Evolutionary conservation across 192 early-diverging fungal species (phyloP).

Genomic region (Pilaira anomala): DNA sequence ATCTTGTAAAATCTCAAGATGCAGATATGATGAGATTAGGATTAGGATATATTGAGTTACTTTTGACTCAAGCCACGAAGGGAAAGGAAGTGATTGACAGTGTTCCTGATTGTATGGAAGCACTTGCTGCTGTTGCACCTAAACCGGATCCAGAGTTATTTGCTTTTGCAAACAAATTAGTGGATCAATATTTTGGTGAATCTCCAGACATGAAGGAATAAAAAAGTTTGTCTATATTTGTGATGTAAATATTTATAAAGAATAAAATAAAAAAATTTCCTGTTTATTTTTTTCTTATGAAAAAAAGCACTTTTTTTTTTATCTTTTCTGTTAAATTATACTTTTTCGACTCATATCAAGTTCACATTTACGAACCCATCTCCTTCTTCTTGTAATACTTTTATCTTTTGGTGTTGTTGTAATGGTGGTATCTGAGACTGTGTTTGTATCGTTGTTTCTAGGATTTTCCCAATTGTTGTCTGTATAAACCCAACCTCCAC

Average conservation of each 20-base stretch:
- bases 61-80: slow-evolving; percentile 38
- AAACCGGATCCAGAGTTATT: slow-evolving; percentile 26
- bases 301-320: too few species aligned
- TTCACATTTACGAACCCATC: slow-evolving; percentile 30
- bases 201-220: neutral
- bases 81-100: slow-evolving; percentile 18
- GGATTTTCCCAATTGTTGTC: slow-evolving; percentile 31
- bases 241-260: neutral
- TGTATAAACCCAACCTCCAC: slow-evolving; percentile 42
- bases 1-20: slow-evolving; percentile 63
- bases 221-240: too few species aligned
- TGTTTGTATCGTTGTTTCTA: neutral
- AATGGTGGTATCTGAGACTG: neutral
- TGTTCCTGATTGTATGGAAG: slow-evolving; percentile 22
- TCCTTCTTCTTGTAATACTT: slow-evolving; percentile 29
- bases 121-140: slow-evolving; percentile 20
- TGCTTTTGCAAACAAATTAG: slow-evolving; percentile 26
- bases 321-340: neutral
- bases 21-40: slow-evolving; percentile 60
- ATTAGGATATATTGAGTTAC: slow-evolving; percentile 53
- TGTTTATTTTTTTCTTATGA: neutral
- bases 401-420: slow-evolving; percentile 1
- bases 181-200: slow-evolving; percentile 26
- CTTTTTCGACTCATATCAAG: neutral
- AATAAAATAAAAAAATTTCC: too few species aligned